Evolutionary conservation across 805 yeast genomes (phyloP).

Genomic region (Monosporozyma unispora): DNA sequence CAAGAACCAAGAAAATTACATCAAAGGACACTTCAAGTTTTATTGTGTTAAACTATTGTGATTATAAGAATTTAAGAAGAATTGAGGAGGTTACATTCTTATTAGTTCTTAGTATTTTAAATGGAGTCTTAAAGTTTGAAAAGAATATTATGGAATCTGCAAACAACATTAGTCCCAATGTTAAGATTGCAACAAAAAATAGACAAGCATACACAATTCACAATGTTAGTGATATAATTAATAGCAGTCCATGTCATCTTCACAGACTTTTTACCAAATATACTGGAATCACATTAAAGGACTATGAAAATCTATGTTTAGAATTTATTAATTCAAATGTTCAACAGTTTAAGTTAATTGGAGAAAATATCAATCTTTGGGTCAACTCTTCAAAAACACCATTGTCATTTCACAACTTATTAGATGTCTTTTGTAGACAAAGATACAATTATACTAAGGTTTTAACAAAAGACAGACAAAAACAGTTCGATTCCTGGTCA

Average conservation of each 20-base stretch:
- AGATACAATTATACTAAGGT: neutral
- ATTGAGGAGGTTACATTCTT: neutral
- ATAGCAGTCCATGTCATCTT: neutral
- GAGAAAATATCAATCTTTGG: neutral
- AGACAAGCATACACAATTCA: neutral
- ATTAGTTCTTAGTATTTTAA: neutral
- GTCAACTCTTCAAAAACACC: neutral
- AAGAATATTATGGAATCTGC: neutral
- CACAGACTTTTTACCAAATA: neutral
- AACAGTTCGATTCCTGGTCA: neutral
- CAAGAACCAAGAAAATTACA: neutral
- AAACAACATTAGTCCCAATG: neutral
- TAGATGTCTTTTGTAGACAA: neutral
- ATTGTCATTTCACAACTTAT: neutral
- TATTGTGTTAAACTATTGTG: neutral
- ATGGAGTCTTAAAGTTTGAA: neutral
- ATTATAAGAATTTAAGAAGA: neutral
- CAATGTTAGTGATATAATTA: neutral
- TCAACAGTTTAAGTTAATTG: neutral
- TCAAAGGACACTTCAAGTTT: neutral
- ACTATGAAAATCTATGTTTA: neutral
- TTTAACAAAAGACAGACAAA: neutral
- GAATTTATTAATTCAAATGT: neutral
- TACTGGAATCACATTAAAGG: neutral
- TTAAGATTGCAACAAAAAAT: neutral